Percentiles rank a stretch among this genome's conserved stretches.
Conservation (phyloP, 805 yeast genomes). For the Candida chauliodis region DNA sequence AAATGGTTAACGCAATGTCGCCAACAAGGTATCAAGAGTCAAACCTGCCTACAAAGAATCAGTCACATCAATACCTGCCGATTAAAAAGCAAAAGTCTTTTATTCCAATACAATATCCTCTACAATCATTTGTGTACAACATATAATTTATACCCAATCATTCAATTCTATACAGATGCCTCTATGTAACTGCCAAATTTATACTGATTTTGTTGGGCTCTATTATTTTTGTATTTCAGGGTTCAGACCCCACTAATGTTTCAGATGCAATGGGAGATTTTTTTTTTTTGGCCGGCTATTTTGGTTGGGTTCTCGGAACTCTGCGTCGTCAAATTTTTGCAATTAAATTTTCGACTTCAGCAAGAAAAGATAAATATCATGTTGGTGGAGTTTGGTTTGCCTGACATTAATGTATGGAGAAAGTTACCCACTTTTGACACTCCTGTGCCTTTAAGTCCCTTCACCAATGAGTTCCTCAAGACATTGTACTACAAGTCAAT, state of each 20-base stretch:
- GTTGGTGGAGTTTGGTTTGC: conserved; percentile 32
- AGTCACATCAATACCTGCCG: background rate
- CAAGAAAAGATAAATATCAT: conserved; percentile 2
- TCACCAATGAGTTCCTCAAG: conserved; percentile 26
- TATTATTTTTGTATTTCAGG: no score
- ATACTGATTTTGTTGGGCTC: no score
- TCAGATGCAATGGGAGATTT: background rate
- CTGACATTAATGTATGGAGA: conserved; percentile 26
- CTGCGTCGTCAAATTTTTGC: no score
- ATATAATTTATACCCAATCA: background rate
- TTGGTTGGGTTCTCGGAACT: background rate
- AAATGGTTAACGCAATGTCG: background rate
- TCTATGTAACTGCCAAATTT: no score
- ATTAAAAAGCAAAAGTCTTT: background rate
- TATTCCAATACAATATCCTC: background rate
- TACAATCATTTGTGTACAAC: conserved; percentile 2
- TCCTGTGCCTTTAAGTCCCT: conserved; percentile 34
- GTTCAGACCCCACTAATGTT: no score
- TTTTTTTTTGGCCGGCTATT: background rate
- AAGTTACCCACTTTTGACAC: conserved; percentile 26
- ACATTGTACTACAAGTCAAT: conserved; percentile 39
- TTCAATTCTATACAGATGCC: no score
- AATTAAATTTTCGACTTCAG: no score
- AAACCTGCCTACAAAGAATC: conserved; percentile 3
- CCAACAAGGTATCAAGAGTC: background rate